phyloP scores from a whole-genome alignment of 257 asterid genomes.

The Eustoma russellianum region DNA sequence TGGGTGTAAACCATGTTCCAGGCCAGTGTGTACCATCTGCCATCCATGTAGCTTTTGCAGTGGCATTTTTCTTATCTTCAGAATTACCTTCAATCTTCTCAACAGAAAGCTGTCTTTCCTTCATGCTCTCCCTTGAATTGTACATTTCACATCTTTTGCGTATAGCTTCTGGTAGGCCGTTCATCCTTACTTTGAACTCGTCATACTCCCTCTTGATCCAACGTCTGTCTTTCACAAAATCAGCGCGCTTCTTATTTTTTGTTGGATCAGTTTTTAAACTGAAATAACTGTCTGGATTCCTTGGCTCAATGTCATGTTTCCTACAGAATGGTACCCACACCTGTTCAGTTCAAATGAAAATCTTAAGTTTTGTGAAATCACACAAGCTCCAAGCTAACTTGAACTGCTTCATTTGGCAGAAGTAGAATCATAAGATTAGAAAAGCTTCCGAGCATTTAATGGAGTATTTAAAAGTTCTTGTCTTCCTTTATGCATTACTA shows the following conservation, averaged over 20 bases:
- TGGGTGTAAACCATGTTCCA: slow-evolving; percentile 69
- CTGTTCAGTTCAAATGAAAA: slow-evolving; percentile 21
- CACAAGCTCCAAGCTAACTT: too few species aligned
- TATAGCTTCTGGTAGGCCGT: slow-evolving; percentile 72
- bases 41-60: slow-evolving; percentile 82
- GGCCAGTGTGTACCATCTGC: slow-evolving; percentile 99
- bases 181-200: slow-evolving; percentile 89
- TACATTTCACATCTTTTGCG: slow-evolving; percentile 58
- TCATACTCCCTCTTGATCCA: slow-evolving; percentile 98
- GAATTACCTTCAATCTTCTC: slow-evolving; percentile 40
- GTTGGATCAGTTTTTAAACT: slow-evolving; percentile 71
- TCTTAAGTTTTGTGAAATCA: not conserved
- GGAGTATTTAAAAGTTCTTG: too few species aligned
- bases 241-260: slow-evolving; percentile 63
- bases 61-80: slow-evolving; percentile 31
- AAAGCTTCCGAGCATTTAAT: too few species aligned
- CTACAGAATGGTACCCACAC: slow-evolving; percentile 95
- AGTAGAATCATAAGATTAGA: too few species aligned
- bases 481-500: too few species aligned
- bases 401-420: too few species aligned
- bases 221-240: slow-evolving; percentile 88
- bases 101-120: slow-evolving; percentile 33
- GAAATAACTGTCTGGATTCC: slow-evolving; percentile 97
- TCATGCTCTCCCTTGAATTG: slow-evolving; percentile 46
- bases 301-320: slow-evolving; percentile 80